Base-by-base conservation (phyloP, 1,139 yeast genomes). In the Sugiyamaella sp. region DNA sequence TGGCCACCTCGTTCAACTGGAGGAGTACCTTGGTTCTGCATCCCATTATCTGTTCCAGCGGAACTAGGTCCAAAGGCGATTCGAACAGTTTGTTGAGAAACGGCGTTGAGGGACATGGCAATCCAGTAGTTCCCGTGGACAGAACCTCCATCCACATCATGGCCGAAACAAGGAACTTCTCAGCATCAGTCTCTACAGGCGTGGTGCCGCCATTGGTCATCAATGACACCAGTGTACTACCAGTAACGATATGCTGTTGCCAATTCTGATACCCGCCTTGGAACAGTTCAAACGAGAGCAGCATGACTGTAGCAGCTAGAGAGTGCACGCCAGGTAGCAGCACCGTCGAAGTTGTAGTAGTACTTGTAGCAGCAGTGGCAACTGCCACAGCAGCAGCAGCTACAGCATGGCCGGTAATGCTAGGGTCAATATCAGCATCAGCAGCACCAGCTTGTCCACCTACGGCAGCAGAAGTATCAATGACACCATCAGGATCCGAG, bases 241-340 rank as follows among this genome's bases (percentile, higher is more conserved):
- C 59, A 3, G 59, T 51, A 21, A 46, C 20, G 6, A 51, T 22
- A 51, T 56, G 53, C 10, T 53, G 54, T 27, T 53, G 53, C 59
- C 59, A 56, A 35, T 45, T 56, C 24, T 53, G 55, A 35, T 35
- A 46, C 4, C 59, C 59, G 2, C 59, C 59, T 22, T 49, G 55
- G 19, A 56, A 56, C 20, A 56, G 38, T 17, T 53, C 56, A 54
- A 56, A 56, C 8, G 59, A 56, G 4, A 50, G 42, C 22, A 56
- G 52, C 57, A 51, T 48, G 10, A 53, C 51, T 12, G 48, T 47
- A 9, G 59, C 57, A 8, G 55, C 59, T 10, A 56, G 32, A 38
- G 52, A 49, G 8, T 53, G 54, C 8, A 46, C 44, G 4, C 37
- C 14, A 10, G 54, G 35, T 8, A 29, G 35, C 14, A 29, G 14